phyloP scores from a whole-genome alignment of 164 flowering plant species.

The Buxus sempervirens region DNA sequence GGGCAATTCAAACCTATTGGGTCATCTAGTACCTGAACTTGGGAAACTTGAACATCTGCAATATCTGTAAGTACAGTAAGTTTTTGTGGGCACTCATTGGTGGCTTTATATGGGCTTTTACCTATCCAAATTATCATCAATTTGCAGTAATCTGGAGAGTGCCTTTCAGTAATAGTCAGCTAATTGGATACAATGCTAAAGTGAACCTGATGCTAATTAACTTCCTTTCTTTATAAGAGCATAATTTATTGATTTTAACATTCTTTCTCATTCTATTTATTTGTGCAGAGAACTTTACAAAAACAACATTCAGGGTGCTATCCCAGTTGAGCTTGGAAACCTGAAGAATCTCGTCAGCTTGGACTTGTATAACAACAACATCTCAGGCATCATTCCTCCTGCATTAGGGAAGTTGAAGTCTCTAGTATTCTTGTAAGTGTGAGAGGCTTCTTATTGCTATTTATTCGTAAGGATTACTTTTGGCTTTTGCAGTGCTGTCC shows the following conservation, averaged over 20 bases:
- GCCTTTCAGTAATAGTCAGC: neutral
- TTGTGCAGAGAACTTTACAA: constrained; percentile 77
- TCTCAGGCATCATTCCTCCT: constrained; percentile 73
- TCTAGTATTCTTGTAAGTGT: constrained; percentile 81
- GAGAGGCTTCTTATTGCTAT: neutral
- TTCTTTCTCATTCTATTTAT: neutral
- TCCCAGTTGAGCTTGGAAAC: constrained; percentile 85
- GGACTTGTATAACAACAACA: constrained; percentile 85
- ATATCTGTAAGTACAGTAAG: constrained; percentile 58
- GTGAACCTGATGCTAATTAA: neutral
- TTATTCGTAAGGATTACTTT: neutral
- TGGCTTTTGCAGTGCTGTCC: neutral
- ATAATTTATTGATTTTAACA: neutral
- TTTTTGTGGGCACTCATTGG: neutral
- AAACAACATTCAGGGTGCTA: constrained; percentile 83
- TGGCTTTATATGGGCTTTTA: neutral
- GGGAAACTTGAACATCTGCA: constrained; percentile 88
- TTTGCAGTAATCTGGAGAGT: neutral
- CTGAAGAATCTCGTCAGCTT: constrained; percentile 84
- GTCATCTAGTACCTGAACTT: constrained; percentile 81
- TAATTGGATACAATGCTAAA: neutral
- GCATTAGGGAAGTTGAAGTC: constrained; percentile 78
- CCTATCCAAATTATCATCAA: neutral
- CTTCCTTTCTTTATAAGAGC: neutral
- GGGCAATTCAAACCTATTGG: constrained; percentile 79